Percentiles rank a stretch among this genome's conserved stretches.
phyloP scores from a whole-genome alignment of 2,329 filamentous ascomycete species.

The Tolypocladium sp. region DNA sequence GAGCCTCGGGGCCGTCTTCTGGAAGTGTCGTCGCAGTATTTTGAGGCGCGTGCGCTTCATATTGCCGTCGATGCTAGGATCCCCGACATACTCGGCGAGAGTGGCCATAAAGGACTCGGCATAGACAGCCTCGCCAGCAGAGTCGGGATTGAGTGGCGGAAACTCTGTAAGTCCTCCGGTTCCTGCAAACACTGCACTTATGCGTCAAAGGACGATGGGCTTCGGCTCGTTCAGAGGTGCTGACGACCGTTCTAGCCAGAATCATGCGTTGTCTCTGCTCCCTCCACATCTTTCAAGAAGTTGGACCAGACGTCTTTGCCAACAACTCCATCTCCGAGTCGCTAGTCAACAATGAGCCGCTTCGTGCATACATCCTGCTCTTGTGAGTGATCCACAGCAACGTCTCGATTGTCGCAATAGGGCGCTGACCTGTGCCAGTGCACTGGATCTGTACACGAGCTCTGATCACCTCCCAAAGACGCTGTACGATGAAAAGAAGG shows the following conservation, averaged over 20 bases:
- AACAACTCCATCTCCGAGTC: conserved; percentile 26
- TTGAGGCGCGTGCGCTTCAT: conserved; percentile 22
- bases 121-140: conserved; percentile 14
- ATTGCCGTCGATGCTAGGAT: conserved; percentile 22
- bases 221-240: not conserved
- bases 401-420: too few relatives aligned
- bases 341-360: conserved; percentile 22
- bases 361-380: conserved; percentile 23
- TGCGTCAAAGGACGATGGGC: too few relatives aligned
- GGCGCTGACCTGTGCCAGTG: conserved; percentile 7
- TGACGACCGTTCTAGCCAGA: conserved; percentile 13
- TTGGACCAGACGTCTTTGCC: conserved; percentile 17
- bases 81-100: conserved; percentile 20
- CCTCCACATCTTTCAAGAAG: conserved; percentile 22
- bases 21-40: conserved; percentile 23
- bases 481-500: conserved; percentile 15
- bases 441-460: conserved; percentile 18
- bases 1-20: conserved; percentile 20
- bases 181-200: too few relatives aligned
- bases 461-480: conserved; percentile 20
- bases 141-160: conserved; percentile 18
- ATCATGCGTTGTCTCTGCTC: conserved; percentile 24
- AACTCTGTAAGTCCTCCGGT: conserved; percentile 14
- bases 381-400: conserved; percentile 13
- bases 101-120: conserved; percentile 9